phyloP scores from a whole-genome alignment of 306 rosid species.

The Citrullus amarus region DNA sequence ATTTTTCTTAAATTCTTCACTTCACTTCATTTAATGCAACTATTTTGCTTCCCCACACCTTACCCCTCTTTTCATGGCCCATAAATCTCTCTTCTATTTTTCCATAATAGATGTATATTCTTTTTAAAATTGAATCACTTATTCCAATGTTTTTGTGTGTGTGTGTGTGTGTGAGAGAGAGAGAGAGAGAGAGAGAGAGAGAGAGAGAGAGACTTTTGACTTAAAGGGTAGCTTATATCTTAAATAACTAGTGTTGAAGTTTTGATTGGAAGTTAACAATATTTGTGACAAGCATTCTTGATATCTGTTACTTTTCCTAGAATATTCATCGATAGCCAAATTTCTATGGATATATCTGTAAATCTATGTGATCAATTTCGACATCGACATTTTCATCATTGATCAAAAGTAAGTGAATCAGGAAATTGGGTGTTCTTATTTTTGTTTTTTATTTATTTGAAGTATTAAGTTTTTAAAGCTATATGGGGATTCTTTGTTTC shows the following conservation, averaged over 20 bases:
- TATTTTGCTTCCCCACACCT: not conserved
- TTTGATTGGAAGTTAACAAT: not conserved
- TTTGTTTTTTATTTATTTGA: not conserved
- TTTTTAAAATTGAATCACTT: not conserved
- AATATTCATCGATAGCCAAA: not conserved
- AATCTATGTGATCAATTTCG: not conserved
- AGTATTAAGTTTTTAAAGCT: not conserved
- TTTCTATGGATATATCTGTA: not conserved
- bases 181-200: no score
- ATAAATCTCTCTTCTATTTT: not conserved
- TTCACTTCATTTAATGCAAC: no score
- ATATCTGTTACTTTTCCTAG: not conserved
- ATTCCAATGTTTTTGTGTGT: not conserved
- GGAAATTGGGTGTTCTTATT: not conserved
- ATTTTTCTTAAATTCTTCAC: no score
- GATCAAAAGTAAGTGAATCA: not conserved
- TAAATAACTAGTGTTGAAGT: not conserved
- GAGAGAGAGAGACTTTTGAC: not conserved
- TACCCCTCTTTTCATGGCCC: not conserved
- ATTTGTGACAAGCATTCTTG: not conserved
- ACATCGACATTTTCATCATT: not conserved
- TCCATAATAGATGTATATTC: not conserved
- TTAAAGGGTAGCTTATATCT: not conserved
- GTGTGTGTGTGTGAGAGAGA: no score
- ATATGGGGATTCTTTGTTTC: not conserved